Conservation (phyloP, 2,329 filamentous ascomycete species). For the Orbilia ellipsospora region DNA sequence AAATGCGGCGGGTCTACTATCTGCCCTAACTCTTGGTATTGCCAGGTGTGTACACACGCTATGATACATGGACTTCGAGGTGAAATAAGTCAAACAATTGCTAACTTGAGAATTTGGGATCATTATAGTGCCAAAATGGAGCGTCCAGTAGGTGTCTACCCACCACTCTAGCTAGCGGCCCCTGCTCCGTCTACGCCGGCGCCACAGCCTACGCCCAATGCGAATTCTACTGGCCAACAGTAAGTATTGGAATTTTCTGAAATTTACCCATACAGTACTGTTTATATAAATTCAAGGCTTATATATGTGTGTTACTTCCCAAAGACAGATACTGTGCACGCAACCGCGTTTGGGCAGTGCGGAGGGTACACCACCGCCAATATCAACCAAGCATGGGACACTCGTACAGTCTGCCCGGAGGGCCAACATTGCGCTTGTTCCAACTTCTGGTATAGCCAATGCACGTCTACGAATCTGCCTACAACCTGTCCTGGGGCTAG, state of each 20-base stretch:
- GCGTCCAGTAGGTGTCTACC: conserved; percentile 17
- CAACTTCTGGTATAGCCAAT: conserved; percentile 25
- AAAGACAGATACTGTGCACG: conserved; percentile 14
- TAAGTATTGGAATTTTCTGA: not conserved
- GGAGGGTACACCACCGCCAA: conserved; percentile 14
- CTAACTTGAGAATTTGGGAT: not conserved
- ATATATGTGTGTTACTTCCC: not conserved
- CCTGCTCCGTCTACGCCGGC: conserved; percentile 17
- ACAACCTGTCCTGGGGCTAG: conserved; percentile 17
- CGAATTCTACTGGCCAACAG: conserved; percentile 28
- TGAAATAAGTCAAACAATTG: not conserved
- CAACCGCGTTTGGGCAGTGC: conserved; percentile 17
- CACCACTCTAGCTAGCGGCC: not conserved
- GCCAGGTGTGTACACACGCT: conserved; percentile 2
- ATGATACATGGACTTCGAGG: not conserved
- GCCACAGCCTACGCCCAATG: conserved; percentile 12
- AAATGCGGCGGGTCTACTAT: conserved; percentile 17
- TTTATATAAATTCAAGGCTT: not conserved
- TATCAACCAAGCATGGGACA: conserved; percentile 28
- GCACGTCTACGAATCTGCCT: not conserved
- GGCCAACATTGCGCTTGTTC: conserved; percentile 18
- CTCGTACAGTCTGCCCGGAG: conserved; percentile 10
- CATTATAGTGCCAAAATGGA: conserved; percentile 15
- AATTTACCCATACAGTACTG: no score
- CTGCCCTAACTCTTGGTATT: conserved; percentile 19